Percentiles rank a stretch among this genome's conserved stretches.
Conservation (phyloP, 805 yeast genomes). For the Wickerhamiella hasegawae region DNA sequence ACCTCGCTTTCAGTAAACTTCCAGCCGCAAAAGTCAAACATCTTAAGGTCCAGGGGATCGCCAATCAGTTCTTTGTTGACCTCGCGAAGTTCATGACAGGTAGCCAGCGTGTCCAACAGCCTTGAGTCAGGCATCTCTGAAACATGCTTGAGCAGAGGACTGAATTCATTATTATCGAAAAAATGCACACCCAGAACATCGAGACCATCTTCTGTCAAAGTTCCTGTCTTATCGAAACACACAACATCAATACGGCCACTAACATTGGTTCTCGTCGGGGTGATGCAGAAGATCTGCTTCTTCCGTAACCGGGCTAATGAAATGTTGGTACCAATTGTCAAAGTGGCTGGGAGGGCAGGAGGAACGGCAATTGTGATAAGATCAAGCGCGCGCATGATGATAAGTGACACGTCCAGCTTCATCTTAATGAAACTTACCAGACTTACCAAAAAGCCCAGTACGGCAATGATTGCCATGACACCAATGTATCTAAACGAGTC, state of each 20-base stretch:
- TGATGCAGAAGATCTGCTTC: slow-evolving; percentile 66
- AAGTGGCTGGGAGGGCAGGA: slow-evolving; percentile 95
- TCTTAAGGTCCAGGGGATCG: slow-evolving; percentile 83
- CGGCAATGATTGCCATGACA: slow-evolving; percentile 77
- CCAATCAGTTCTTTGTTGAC: slow-evolving; percentile 76
- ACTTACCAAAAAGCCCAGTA: slow-evolving; percentile 68
- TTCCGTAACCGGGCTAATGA: slow-evolving; percentile 63
- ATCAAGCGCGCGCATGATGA: slow-evolving; percentile 80
- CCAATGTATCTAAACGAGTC: slow-evolving; percentile 96
- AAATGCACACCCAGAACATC: slow-evolving; percentile 61
- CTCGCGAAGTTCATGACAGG: slow-evolving; percentile 75
- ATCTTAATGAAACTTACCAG: slow-evolving; percentile 67
- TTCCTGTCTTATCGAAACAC: slow-evolving; percentile 95
- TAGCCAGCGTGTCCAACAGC: slow-evolving; percentile 28
- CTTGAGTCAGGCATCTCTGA: slow-evolving; percentile 9
- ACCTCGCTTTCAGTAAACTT: slow-evolving; percentile 46
- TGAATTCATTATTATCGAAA: slow-evolving; percentile 15
- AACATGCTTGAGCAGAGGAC: slow-evolving; percentile 8
- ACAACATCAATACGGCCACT: slow-evolving; percentile 85
- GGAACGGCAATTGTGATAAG: slow-evolving; percentile 94
- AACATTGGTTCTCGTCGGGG: slow-evolving; percentile 90
- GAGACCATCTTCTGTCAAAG: slow-evolving; percentile 90
- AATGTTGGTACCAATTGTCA: slow-evolving; percentile 91
- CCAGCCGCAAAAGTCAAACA: slow-evolving; percentile 86
- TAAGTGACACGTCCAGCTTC: slow-evolving; percentile 51